Conservation (phyloP, 441 rosid genomes). For the Adansonia madagascariensis region DNA sequence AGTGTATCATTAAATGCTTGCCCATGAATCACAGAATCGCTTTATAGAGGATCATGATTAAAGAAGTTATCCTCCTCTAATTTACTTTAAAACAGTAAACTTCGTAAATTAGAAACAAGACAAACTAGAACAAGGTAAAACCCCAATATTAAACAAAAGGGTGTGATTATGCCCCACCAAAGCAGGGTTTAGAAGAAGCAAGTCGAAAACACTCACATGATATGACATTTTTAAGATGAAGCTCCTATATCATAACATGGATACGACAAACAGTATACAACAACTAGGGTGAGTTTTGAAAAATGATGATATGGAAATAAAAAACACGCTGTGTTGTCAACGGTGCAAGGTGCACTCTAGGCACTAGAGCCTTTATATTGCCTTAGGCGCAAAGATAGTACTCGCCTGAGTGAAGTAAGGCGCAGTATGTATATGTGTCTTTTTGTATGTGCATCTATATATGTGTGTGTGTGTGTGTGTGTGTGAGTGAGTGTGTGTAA, state of each 20-base stretch:
- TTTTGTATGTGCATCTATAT: too few species aligned
- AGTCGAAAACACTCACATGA: not conserved
- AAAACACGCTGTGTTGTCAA: not conserved
- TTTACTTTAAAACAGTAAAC: not conserved
- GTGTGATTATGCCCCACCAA: not conserved
- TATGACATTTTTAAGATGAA: not conserved
- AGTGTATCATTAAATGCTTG: not conserved
- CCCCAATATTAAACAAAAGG: not conserved
- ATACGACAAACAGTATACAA: not conserved
- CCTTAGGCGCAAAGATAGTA: too few species aligned
- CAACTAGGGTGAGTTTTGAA: not conserved
- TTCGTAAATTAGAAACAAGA: not conserved
- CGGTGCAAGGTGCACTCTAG: not conserved
- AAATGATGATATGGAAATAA: constrained; percentile 14
- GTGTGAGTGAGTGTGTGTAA: too few species aligned
- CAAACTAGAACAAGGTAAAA: not conserved
- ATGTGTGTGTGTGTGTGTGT: too few species aligned
- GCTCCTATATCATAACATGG: not conserved
- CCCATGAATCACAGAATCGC: not conserved
- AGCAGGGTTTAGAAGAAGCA: not conserved
- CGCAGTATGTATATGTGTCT: too few species aligned
- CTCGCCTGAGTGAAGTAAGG: too few species aligned
- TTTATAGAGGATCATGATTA: not conserved
- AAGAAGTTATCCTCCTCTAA: not conserved
- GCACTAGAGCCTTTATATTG: not conserved